Base-by-base conservation (phyloP, 2,329 filamentous ascomycete genomes). In the Bipolaris bicolor region DNA sequence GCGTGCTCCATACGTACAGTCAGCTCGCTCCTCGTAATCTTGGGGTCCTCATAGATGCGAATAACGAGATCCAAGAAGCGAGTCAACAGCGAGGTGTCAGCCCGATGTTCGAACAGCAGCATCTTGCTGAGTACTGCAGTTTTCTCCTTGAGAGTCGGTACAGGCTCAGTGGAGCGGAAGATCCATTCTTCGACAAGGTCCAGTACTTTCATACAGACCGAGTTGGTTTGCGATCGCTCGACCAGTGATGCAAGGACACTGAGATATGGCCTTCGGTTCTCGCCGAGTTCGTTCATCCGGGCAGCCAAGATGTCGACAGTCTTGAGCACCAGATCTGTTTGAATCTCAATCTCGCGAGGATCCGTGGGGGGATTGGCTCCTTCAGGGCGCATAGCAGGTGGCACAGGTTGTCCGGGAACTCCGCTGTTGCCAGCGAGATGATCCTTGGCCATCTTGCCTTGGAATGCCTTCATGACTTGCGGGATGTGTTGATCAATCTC, bases 71-170 rank as follows among this genome's bases (percentile, higher is more conserved):
- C 91, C 57, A 99, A 82, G 80, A 98, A 99, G 72, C 94, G 94
- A 65, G 89, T 92, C 55, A 99, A 83, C 79, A 99, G 88, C 0
- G 89, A 92, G 31, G 88, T 86, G 72, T 98, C 94, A 26, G 84
- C 80, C 37, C 95, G 86, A 55, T 91, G 87, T 77, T 99, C 95
- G 66, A 99, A 99, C 0, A 93, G 88, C 15, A 98, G 81, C 95
- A 99, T 99, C 79, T 99, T 99, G 69, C 96, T 93, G n/a, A 99
- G 80, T 1, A 99, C 95, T 1, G 96, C 96, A 0, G 94, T 98
- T 81, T 99, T 99, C 78, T 99, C 96, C 76, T 99, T 99, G 1
- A 99, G 83, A 0, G 95, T 99, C 0, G 95, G 95, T 84, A 95
- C 97, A 1, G 92, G 95, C 62, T 97, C 95, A 57, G 92, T 93